phyloP scores from a whole-genome alignment of 495 filamentous ascomycete species.

The Xylaria telfairii region DNA sequence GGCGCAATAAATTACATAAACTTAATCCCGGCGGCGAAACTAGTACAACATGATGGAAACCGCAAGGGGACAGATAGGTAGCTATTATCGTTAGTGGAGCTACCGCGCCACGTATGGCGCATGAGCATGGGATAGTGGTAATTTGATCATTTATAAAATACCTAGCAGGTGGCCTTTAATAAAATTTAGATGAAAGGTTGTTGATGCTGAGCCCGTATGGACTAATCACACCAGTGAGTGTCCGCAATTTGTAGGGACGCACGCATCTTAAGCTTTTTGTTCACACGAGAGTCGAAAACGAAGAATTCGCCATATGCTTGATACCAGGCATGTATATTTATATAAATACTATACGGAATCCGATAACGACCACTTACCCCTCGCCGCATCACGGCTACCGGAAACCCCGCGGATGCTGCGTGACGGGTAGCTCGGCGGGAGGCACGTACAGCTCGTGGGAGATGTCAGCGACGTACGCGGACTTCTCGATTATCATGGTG shows the following conservation, averaged over 20 bases:
- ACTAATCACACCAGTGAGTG: too few species aligned
- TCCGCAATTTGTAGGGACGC: not conserved
- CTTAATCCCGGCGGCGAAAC: not conserved
- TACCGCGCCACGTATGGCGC: not conserved
- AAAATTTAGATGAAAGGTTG: not conserved
- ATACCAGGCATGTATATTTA: too few species aligned
- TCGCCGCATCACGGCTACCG: too few species aligned
- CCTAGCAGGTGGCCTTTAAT: not conserved
- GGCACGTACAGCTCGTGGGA: slow-evolving; percentile 5
- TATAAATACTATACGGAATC: too few species aligned
- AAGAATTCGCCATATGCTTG: not conserved
- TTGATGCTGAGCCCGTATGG: too few species aligned
- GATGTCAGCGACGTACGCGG: not conserved
- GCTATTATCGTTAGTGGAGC: not conserved
- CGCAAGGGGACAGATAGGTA: not conserved
- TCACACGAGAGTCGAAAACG: not conserved
- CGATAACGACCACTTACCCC: not conserved
- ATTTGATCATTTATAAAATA: not conserved
- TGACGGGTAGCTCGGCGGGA: not conserved
- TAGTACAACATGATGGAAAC: not conserved
- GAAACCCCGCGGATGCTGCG: not conserved
- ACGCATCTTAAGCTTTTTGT: not conserved
- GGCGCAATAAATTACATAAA: slow-evolving; percentile 9
- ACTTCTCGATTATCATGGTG: not conserved
- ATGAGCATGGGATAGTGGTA: too few species aligned